Conservation (phyloP, 2,329 filamentous ascomycete species). For the Tetracladium maxilliforme region DNA sequence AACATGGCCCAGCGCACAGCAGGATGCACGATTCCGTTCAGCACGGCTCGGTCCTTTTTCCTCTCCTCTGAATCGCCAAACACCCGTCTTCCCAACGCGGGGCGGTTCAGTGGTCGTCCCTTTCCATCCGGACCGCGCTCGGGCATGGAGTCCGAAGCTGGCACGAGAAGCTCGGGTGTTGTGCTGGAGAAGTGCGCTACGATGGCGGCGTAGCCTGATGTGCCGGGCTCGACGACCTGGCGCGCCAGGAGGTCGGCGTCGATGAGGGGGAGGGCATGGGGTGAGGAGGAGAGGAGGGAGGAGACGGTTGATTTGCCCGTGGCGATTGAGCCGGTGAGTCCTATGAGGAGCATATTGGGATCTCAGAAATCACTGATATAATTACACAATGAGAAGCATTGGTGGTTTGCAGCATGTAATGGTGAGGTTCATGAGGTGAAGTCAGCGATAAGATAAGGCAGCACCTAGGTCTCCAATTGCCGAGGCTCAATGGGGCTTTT, state of each 20-base stretch:
- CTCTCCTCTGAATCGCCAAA: slow-evolving; percentile 67
- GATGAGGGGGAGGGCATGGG: slow-evolving; percentile 79
- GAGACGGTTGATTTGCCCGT: slow-evolving; percentile 98
- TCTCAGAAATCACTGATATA: too few species aligned
- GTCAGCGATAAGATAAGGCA: too few species aligned
- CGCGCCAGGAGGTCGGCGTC: slow-evolving; percentile 89
- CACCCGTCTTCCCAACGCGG: slow-evolving; percentile 69
- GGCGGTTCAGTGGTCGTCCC: slow-evolving; percentile 68
- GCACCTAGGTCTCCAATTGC: too few species aligned
- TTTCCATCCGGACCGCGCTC: slow-evolving; percentile 40
- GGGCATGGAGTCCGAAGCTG: slow-evolving; percentile 33
- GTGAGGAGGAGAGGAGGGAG: slow-evolving; percentile 59
- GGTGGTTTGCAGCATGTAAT: too few species aligned
- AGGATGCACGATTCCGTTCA: slow-evolving; percentile 89
- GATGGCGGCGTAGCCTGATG: slow-evolving; percentile 68
- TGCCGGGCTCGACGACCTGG: slow-evolving; percentile 88
- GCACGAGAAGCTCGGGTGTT: slow-evolving; percentile 74
- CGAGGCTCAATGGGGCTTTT: too few species aligned
- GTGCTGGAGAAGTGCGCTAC: slow-evolving; percentile 66
- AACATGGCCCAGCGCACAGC: slow-evolving; percentile 77
- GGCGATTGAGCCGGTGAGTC: slow-evolving; percentile 91
- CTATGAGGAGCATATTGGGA: slow-evolving; percentile 77
- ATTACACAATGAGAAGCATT: too few species aligned
- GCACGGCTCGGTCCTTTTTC: slow-evolving; percentile 54
- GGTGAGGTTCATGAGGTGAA: too few species aligned